Evolutionary conservation across 768 basidiomycete genomes (phyloP).

Genomic region (Cyclocybe cylindracea): DNA sequence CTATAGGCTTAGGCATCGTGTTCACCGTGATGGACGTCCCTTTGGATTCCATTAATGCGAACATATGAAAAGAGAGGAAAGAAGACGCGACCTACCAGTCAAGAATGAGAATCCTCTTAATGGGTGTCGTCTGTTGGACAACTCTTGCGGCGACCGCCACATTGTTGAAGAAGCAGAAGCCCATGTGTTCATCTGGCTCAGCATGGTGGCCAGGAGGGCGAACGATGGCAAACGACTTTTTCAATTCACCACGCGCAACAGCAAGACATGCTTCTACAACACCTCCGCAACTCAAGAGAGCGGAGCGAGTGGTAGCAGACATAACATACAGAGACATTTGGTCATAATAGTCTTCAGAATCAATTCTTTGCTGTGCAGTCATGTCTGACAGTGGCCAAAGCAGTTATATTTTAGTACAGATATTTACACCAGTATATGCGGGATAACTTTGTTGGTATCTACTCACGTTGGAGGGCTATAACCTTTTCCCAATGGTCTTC

Average conservation of each 20-base stretch:
- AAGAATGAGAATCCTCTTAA: conserved; percentile 86
- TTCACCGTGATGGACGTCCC: conserved; percentile 95
- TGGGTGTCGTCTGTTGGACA: conserved; percentile 64
- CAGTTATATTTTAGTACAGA: conserved; percentile 12
- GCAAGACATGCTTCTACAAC: conserved; percentile 89
- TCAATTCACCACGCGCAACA: conserved; percentile 76
- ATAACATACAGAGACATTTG: conserved; percentile 92
- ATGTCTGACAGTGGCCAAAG: conserved; percentile 50
- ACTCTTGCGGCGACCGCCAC: conserved; percentile 91
- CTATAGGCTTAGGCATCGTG: background rate
- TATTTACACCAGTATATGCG: conserved; percentile 1
- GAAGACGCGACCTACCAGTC: conserved; percentile 73
- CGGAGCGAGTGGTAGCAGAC: conserved; percentile 79
- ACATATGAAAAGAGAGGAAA: conserved; percentile 4
- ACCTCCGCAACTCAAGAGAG: conserved; percentile 89
- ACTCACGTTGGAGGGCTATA: conserved; percentile 77
- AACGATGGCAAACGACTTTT: conserved; percentile 93
- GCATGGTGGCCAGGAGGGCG: conserved; percentile 98
- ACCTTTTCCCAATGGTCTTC: conserved; percentile 93
- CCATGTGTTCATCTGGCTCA: conserved; percentile 98
- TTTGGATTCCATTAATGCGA: conserved; percentile 27
- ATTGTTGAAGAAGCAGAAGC: conserved; percentile 99
- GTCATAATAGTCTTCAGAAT: conserved; percentile 84
- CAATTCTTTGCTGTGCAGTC: conserved; percentile 70
- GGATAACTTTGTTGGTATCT: conserved; percentile 11